Base-by-base conservation (phyloP, 208 protist genomes). In the Trypanosomatidae sp. region DNA sequence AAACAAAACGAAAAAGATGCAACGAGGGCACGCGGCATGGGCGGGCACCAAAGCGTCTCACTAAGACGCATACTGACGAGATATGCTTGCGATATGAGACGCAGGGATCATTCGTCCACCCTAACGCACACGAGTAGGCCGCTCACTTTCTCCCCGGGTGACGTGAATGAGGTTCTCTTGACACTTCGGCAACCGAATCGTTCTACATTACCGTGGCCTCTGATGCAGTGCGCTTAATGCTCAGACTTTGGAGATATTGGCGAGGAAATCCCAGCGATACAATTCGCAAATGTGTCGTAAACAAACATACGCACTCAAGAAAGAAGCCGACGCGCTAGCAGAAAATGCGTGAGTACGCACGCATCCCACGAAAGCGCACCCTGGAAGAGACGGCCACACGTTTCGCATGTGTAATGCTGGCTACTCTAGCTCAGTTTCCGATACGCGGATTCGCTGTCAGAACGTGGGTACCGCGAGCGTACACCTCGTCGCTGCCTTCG, bases 381-480 rank as follows among this genome's bases (percentile, higher is more conserved):
- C 36, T 47, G 39, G 39, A 46, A 41, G 9, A 65, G 39, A 46
- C 12, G 17, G 0, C 9, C 2, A 3, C 39, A 15, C 9, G 2
- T 10, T 47, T 22, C 46, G 4, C 46, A n/a, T 22, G 6, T 3
- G 15, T 12, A 36, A 49, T 12, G 41, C 2, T 22, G 62, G 12
- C 19, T 13, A 10, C 58, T 46, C 55, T 28, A 41, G 43, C 19
- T 68, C 64, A 68, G 43, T 46, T 22, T 52, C 28, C 44, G 64
- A 41, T 43, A 36, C 7, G 12, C 33, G 66, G 17, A 74, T 41
- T 49, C 50, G 33, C 6, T 33, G 28, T 19, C 55, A 96, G 66
- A 15, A 92, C 76, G 73, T 97, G 92, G 3, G 89, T 89, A 28
- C 92, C 92, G 33, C 88, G 85, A 1, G 89, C 84, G 76, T 91